A percentile compares a stretch with the other conserved stretches of the same genome.
Conservation (phyloP, 176 grass and related monocot genomes). For the Eragrostis curvula region DNA sequence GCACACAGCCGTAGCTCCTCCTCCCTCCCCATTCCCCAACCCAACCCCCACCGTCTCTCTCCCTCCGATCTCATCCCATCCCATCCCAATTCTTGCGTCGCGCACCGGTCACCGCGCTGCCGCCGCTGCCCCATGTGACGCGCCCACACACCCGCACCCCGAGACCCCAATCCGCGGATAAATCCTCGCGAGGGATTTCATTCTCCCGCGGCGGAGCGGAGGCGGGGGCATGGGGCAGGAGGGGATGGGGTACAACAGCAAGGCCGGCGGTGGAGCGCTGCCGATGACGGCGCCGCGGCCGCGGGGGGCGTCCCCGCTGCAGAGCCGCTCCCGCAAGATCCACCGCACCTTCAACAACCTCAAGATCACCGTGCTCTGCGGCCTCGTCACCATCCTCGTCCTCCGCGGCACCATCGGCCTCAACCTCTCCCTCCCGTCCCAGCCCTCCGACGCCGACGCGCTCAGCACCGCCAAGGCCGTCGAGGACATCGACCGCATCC, state of each 20-base stretch:
- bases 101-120: not conserved
- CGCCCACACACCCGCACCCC: not conserved
- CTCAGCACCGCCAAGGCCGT: constrained; percentile 61
- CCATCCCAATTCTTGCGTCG: constrained; percentile 1
- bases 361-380: constrained; percentile 91
- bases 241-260: constrained; percentile 53
- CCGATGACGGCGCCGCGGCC: constrained; percentile 57
- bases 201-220: not conserved
- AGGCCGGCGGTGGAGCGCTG: constrained; percentile 20
- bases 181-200: constrained; percentile 16
- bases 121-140: constrained; percentile 31
- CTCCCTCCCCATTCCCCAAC: not conserved
- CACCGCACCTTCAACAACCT: constrained; percentile 94
- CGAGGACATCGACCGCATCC: constrained; percentile 96
- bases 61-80: not conserved
- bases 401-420: constrained; percentile 79
- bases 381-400: constrained; percentile 90
- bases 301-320: constrained; percentile 59
- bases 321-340: constrained; percentile 64
- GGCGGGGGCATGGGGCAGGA: constrained; percentile 51
- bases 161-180: constrained; percentile 24
- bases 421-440: constrained; percentile 57
- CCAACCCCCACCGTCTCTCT: not conserved
- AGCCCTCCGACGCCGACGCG: constrained; percentile 53
- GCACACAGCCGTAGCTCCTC: not conserved